phyloP scores from a whole-genome alignment of 345 rosid genomes.

The Eucalyptus paniculata region DNA sequence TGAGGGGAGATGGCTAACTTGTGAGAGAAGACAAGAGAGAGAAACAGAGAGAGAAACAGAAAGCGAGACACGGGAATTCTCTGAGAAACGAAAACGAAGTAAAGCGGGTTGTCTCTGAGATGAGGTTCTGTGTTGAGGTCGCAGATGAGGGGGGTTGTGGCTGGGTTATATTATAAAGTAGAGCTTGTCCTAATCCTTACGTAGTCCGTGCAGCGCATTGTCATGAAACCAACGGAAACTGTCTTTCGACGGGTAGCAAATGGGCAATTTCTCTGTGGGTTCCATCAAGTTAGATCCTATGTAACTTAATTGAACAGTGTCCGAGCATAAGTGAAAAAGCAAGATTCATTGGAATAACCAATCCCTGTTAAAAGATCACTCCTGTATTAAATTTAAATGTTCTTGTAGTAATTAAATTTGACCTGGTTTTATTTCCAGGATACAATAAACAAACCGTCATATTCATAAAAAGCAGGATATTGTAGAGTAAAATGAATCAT shows the following conservation, averaged over 20 bases:
- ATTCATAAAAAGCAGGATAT: not conserved
- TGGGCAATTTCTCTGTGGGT: not conserved
- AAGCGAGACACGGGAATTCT: not conserved
- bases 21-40: not conserved
- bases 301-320: not conserved
- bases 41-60: not conserved
- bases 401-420: not conserved
- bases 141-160: not conserved
- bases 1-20: not conserved
- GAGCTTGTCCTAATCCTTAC: not conserved
- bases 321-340: not conserved
- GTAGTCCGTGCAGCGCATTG: not conserved
- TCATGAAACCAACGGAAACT: not conserved
- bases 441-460: not conserved
- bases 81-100: not conserved
- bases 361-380: not conserved
- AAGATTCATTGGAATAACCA: not conserved
- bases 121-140: not conserved
- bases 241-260: not conserved
- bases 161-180: not conserved
- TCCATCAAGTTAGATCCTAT: not conserved
- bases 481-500: not conserved
- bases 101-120: not conserved
- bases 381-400: not conserved
- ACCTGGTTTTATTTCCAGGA: not conserved